Conservation (phyloP, 1,284 basidiomycete genomes). For the Naganishia liquefaciens region DNA sequence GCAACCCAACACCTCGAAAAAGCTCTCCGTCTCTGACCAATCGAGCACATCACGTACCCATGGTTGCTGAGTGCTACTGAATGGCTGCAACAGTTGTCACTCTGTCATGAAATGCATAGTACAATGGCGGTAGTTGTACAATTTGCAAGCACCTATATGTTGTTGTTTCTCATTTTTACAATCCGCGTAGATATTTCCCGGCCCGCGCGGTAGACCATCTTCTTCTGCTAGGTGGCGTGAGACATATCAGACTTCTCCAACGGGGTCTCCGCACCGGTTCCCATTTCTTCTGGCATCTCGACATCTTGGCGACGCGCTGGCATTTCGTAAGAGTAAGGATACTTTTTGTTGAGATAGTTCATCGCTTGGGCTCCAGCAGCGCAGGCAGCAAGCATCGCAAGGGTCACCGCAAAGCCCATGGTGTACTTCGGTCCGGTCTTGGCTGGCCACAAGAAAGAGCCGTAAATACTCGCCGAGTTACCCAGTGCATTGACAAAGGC, state of each 20-base stretch:
- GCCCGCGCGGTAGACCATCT: no score
- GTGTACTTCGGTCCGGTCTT: slow-evolving; percentile 54
- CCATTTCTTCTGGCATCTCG: slow-evolving; percentile 27
- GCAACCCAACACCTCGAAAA: no score
- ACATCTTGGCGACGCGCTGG: slow-evolving; percentile 20
- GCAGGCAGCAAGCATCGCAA: slow-evolving; percentile 32
- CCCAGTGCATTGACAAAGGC: slow-evolving; percentile 53
- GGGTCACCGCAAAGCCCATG: slow-evolving; percentile 54
- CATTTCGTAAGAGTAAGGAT: slow-evolving; percentile 29
- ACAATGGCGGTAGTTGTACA: no score
- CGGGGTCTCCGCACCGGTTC: slow-evolving; percentile 8
- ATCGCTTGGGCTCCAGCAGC: slow-evolving; percentile 23
- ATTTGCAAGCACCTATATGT: no score
- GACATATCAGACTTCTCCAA: slow-evolving; percentile 24
- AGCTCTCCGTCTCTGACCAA: no score
- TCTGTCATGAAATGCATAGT: no score
- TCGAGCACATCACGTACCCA: no score
- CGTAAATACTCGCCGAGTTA: slow-evolving; percentile 54
- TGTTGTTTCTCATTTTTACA: no score
- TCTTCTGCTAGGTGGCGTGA: background rate
- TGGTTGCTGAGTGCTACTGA: no score
- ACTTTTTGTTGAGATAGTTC: slow-evolving; percentile 28
- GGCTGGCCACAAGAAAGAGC: slow-evolving; percentile 57
- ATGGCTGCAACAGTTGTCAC: no score
- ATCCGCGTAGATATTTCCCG: no score